Base-by-base conservation (phyloP, 78 protist species). In the Dictyostelium intermedium region DNA sequence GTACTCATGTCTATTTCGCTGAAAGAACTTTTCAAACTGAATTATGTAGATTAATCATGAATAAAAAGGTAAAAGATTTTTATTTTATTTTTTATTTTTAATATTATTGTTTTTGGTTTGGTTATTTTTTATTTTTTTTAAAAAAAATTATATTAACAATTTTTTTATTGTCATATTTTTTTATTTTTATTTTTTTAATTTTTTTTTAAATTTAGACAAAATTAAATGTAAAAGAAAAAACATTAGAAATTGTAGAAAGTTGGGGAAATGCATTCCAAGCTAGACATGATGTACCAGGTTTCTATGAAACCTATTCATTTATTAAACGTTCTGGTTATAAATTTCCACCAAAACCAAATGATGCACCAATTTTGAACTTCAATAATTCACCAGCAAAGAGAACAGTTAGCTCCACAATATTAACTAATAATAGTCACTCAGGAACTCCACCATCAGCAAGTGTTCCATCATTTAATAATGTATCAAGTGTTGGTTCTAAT, bases 211-310 rank as follows among this genome's bases (percentile, higher is more conserved):
- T 4, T 69, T 85, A 85, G 92, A 80, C 94, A 25, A 89, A 89
- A 80, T 84, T 79, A 47, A 60, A 63, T 80, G 94, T 89, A 13
- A 89, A 89, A 80, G 94, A 89, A 16, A 89, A 89, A 70, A 84
- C 94, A 45, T 89, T 89, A 32, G 94, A 89, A 50, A 23, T 89
- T 20, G 82, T 80, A 25, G 94, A 89, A 7, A 20, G 50, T 32
- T 89, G 94, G 94, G 94, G 94, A 34, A 72, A 81, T 23, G 94
- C 87, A 34, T 89, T 89, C 39, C 76, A 79, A 80, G 70, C 56
- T 16, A 37, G 94, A 43, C 53, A 35, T 3, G 94, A 89, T 80
- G 18, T 89, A 34, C 87, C 86, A 80, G 94, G 94, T 30, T 89
- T 63, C 34, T 89, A 74, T 35, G 94, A 89, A 35, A 79, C 83